phyloP scores from a whole-genome alignment of 2,329 filamentous ascomycete genomes.

The Pestalotiopsis sp. region DNA sequence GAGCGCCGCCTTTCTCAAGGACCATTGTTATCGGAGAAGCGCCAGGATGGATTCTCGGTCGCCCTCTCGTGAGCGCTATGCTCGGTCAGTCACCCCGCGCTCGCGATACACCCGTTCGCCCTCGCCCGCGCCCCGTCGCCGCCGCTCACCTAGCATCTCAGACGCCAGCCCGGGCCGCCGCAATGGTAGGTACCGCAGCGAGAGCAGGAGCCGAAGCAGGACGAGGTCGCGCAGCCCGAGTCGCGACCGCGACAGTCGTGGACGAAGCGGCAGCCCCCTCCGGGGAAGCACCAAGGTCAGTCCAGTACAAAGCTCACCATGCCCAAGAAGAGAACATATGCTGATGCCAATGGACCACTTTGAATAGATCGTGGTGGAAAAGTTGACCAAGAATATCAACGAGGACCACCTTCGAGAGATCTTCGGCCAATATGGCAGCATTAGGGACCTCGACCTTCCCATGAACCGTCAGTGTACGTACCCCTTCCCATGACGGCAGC shows the following conservation, averaged over 20 bases:
- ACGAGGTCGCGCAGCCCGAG: conserved; percentile 31
- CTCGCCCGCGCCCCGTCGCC: conserved; percentile 19
- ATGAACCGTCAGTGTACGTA: conserved; percentile 81
- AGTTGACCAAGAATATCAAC: conserved; percentile 92
- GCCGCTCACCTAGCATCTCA: conserved; percentile 23
- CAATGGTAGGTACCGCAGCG: conserved; percentile 7
- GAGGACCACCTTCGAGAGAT: conserved; percentile 89
- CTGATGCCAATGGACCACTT: neutral
- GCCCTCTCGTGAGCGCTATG: conserved; percentile 2
- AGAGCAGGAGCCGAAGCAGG: neutral
- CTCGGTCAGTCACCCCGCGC: conserved; percentile 7
- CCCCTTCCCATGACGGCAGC: conserved; percentile 10
- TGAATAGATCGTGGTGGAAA: conserved; percentile 86
- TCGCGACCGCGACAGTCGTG: conserved; percentile 35
- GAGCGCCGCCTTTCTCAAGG: neutral
- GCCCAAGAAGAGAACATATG: neutral
- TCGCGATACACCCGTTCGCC: conserved; percentile 23
- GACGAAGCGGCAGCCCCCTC: conserved; percentile 40
- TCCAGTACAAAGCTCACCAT: neutral
- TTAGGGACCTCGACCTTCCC: conserved; percentile 86
- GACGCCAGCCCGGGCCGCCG: conserved; percentile 27
- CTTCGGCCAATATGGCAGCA: conserved; percentile 84
- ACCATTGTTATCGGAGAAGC: neutral
- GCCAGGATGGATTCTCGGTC: conserved; percentile 2
- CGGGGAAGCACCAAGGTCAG: conserved; percentile 56